phyloP scores from a whole-genome alignment of 306 rosid species.

The Castanopsis chinensis region DNA sequence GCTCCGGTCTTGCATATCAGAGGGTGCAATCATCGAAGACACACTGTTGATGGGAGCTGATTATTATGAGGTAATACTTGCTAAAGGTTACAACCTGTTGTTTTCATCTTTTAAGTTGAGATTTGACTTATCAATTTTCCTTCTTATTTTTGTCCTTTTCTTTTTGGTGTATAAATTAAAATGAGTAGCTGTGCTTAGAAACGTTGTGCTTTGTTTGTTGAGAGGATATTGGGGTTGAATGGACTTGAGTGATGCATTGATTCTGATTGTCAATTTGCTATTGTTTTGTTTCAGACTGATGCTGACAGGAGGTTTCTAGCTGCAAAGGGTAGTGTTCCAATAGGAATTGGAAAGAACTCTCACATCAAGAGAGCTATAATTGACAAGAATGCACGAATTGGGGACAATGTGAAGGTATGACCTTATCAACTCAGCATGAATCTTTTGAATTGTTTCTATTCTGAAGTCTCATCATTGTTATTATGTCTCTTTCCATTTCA shows the following conservation, averaged over 20 bases:
- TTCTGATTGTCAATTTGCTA: slow-evolving; percentile 18
- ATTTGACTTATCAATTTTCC: slow-evolving; percentile 1
- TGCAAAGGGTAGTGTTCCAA: slow-evolving; percentile 85
- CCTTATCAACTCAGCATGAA: background rate
- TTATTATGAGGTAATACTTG: slow-evolving; percentile 78
- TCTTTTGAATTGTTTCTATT: background rate
- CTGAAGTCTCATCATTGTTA: background rate
- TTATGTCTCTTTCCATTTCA: background rate
- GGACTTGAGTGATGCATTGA: slow-evolving; percentile 4
- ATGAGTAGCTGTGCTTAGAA: background rate
- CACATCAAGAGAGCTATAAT: slow-evolving; percentile 96
- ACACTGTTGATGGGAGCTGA: slow-evolving; percentile 96
- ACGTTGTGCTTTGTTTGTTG: background rate
- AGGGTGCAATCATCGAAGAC: slow-evolving; percentile 97
- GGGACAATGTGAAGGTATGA: slow-evolving; percentile 81
- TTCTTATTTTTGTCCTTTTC: background rate
- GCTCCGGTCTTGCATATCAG: slow-evolving; percentile 89
- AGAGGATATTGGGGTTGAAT: background rate
- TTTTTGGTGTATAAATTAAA: background rate
- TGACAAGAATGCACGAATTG: slow-evolving; percentile 96
- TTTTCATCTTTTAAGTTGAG: background rate
- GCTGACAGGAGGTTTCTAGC: slow-evolving; percentile 84
- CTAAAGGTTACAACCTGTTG: background rate
- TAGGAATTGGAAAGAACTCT: slow-evolving; percentile 85
- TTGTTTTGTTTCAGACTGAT: slow-evolving; percentile 57